Evolutionary conservation across 2,329 filamentous ascomycete species (phyloP).

Genomic region (Moelleriella libera): DNA sequence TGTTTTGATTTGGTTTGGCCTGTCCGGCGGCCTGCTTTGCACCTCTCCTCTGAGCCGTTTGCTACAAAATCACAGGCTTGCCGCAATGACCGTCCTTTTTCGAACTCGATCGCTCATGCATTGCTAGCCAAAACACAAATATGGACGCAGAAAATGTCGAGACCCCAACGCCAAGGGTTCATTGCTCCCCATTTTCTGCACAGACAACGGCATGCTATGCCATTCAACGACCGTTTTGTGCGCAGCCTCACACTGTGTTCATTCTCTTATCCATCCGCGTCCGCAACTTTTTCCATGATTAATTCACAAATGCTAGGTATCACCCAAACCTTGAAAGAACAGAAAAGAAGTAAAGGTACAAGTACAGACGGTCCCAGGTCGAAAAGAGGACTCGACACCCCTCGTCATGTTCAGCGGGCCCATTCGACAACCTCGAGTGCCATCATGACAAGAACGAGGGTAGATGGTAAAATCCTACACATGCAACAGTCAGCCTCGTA

Average conservation of each 20-base stretch:
- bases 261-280: too few species aligned
- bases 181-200: neutral
- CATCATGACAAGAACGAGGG: conserved; percentile 76
- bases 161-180: neutral
- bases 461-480: conserved; percentile 78
- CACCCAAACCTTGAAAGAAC: neutral
- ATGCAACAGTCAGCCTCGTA: conserved; percentile 12
- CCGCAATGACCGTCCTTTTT: neutral
- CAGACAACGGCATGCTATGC: neutral
- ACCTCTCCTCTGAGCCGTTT: too few species aligned
- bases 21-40: too few species aligned
- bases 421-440: conserved; percentile 89
- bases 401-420: conserved; percentile 31
- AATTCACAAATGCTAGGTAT: too few species aligned
- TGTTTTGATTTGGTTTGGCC: neutral
- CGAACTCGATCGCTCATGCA: neutral
- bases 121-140: neutral
- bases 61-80: too few species aligned
- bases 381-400: too few species aligned
- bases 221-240: neutral
- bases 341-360: neutral
- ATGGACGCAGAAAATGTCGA: neutral
- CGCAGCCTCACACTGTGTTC: too few species aligned
- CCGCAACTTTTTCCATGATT: too few species aligned
- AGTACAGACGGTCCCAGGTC: too few species aligned